A percentile compares a stretch with the other conserved stretches of the same genome.
phyloP scores from a whole-genome alignment of 2,329 filamentous ascomycete species.

The Acephala macrosclerotiorum region DNA sequence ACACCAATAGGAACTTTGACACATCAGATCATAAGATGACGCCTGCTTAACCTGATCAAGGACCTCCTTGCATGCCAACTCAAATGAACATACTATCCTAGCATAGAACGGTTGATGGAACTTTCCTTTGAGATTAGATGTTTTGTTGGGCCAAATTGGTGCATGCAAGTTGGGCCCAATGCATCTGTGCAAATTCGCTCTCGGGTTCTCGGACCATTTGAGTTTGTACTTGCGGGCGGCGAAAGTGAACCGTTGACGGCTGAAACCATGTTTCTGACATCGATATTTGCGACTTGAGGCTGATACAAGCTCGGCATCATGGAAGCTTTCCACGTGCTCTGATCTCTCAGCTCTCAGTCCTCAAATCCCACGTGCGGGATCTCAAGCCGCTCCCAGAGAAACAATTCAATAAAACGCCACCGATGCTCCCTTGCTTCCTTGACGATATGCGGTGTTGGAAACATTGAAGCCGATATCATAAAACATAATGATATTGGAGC shows the following conservation, averaged over 20 bases:
- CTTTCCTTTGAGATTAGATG: neutral
- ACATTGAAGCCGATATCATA: conserved; percentile 6
- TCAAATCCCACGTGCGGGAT: neutral
- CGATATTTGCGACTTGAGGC: neutral
- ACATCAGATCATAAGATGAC: neutral
- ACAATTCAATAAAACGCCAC: neutral
- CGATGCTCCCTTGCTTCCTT: conserved; percentile 4
- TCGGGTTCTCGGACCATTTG: too few species aligned
- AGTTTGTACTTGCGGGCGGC: too few species aligned
- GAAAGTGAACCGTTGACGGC: too few species aligned
- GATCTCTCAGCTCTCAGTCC: neutral
- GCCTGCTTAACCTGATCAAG: neutral
- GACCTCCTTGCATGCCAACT: neutral
- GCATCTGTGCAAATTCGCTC: too few species aligned
- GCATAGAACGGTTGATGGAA: neutral
- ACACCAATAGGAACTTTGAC: neutral
- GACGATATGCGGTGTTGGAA: neutral
- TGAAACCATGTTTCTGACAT: neutral
- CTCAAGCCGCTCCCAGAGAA: too few species aligned
- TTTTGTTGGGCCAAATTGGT: neutral
- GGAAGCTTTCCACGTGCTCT: neutral
- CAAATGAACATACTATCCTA: neutral
- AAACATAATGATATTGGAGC: neutral
- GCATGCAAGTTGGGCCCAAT: too few species aligned
- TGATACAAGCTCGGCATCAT: neutral